Percentiles rank a stretch among this genome's conserved stretches.
Evolutionary conservation across 139 green algal genomes (phyloP).

Genomic region (Closterium sp.): DNA sequence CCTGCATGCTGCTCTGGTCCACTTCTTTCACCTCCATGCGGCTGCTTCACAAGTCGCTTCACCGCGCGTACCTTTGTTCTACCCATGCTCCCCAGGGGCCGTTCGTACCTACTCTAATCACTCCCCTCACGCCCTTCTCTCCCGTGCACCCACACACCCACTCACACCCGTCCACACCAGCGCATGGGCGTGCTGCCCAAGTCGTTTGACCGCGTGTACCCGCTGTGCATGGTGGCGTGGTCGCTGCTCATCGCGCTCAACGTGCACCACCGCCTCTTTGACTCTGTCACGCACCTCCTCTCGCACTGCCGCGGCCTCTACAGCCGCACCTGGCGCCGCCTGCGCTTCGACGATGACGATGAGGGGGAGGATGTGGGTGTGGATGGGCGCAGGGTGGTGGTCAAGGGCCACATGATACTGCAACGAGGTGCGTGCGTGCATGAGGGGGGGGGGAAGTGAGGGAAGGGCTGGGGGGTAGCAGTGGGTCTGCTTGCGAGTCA

Average conservation of each 20-base stretch:
- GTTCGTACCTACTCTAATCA: background rate
- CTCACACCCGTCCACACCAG: background rate
- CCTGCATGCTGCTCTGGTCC: background rate
- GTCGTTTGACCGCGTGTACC: constrained; percentile 47
- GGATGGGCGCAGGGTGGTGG: background rate
- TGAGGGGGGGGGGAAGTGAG: background rate
- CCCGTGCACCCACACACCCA: no score
- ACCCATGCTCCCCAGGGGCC: background rate
- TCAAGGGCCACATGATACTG: constrained; percentile 28
- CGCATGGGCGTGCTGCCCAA: constrained; percentile 38
- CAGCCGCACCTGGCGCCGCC: constrained; percentile 11
- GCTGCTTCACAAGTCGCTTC: background rate
- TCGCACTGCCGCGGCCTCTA: background rate
- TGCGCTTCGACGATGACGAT: constrained; percentile 48
- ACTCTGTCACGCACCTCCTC: constrained; percentile 10
- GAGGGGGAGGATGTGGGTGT: constrained; percentile 17
- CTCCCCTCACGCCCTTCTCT: background rate
- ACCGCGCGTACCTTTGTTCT: background rate
- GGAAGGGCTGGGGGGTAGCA: background rate
- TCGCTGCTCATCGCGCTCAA: constrained; percentile 34
- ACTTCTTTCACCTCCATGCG: background rate
- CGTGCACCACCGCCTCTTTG: constrained; percentile 50
- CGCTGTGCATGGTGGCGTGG: constrained; percentile 48
- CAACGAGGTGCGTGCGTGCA: constrained; percentile 18
- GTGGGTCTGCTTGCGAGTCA: background rate